phyloP scores from a whole-genome alignment of 1,139 yeast genomes.

The Saccharomyces hybrid region DNA sequence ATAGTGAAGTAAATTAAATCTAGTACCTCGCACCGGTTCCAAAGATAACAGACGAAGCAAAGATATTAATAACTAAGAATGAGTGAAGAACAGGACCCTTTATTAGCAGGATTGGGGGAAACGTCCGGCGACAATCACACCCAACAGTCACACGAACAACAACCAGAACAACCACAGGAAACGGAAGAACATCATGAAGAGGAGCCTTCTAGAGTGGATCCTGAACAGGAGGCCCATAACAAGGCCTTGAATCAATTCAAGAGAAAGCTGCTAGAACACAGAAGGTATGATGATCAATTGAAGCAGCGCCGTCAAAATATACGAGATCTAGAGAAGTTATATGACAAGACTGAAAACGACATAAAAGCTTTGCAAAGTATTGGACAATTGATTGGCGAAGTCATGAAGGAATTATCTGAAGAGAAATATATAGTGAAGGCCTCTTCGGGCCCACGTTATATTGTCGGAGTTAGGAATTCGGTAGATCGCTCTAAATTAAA shows the following conservation, averaged over 20 bases:
- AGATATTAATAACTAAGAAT: constrained; percentile 24
- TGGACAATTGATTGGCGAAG: constrained; percentile 97
- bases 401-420: constrained; percentile 88
- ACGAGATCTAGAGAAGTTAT: constrained; percentile 75
- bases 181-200: constrained; percentile 11
- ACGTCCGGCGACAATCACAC: constrained; percentile 3
- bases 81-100: constrained; percentile 68
- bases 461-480: constrained; percentile 94
- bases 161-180: constrained; percentile 8
- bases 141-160: constrained; percentile 4
- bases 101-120: constrained; percentile 58
- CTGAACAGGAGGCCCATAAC: constrained; percentile 67
- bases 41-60: constrained; percentile 2
- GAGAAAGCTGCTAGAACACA: constrained; percentile 81
- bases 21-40: neutral
- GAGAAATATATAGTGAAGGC: constrained; percentile 96
- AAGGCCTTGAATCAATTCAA: constrained; percentile 74
- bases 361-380: constrained; percentile 95
- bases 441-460: constrained; percentile 93
- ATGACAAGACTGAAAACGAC: constrained; percentile 91
- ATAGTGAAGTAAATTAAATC: neutral
- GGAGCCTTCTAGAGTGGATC: constrained; percentile 27
- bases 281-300: constrained; percentile 89
- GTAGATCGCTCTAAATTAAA: constrained; percentile 75
- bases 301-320: constrained; percentile 78